Evolutionary conservation across 805 yeast species (phyloP).

Genomic region (Diddensiella santjacobensis): DNA sequence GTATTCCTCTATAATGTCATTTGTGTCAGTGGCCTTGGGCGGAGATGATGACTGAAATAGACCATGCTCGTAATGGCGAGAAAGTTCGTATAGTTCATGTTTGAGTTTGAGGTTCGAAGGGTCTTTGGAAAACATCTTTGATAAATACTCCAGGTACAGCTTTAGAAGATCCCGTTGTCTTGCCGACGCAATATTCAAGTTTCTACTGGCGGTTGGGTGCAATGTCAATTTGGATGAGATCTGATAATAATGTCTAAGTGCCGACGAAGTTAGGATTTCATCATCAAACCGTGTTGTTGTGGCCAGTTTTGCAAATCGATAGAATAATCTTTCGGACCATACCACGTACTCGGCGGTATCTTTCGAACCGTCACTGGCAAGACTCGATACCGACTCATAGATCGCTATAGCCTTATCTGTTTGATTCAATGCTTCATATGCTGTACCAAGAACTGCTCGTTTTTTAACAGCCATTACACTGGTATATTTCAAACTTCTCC

Average conservation of each 20-base stretch:
- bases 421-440: conserved; percentile 20
- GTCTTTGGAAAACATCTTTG: neutral
- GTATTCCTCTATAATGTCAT: conserved; percentile 23
- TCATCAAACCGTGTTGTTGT: conserved; percentile 14
- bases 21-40: conserved; percentile 25
- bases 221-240: conserved; percentile 13
- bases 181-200: neutral
- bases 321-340: conserved; percentile 39
- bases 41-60: conserved; percentile 17
- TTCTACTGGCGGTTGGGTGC: neutral
- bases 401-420: conserved; percentile 22
- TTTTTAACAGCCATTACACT: conserved; percentile 18
- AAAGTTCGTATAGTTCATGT: conserved; percentile 16
- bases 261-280: conserved; percentile 13
- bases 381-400: conserved; percentile 9
- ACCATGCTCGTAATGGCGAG: conserved; percentile 14
- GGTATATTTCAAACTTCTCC: conserved; percentile 17
- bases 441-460: conserved; percentile 25
- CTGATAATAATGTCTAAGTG: conserved; percentile 15
- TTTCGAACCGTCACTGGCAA: neutral
- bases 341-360: conserved; percentile 39
- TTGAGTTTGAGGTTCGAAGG: conserved; percentile 2
- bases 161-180: neutral
- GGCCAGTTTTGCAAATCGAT: conserved; percentile 15
- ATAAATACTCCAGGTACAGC: conserved; percentile 1